Evolutionary conservation across 148 eudicot species (phyloP), one percentile per base, ranked within the genome.

Genomic region (Suaeda aralocaspica): DNA sequence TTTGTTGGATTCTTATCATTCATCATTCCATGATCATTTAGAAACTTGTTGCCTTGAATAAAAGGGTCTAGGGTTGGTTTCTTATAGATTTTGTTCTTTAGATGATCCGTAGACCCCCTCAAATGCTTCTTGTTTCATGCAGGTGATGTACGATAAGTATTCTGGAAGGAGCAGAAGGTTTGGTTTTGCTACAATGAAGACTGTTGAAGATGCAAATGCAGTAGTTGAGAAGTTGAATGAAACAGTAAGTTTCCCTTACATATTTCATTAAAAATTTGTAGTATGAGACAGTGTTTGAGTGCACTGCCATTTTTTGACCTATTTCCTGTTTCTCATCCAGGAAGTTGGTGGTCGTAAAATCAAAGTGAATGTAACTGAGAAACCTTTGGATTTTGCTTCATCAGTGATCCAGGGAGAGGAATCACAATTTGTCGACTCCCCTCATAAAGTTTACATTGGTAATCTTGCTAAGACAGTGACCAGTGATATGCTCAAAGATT

Each of bases 61-160:
- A 11, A 46, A 2, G 41, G 41, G 3, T 30, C 24, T 31, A 5
- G 41, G 31, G 42, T 59, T 50, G 21, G 12, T 30, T 8, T 18
- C 5, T 59, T 59, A 6, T 30, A 59, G 34, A 13, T 15, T 34
- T 13, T 57, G 3, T 56, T 12, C 2, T 53, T 53, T 59, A 59
- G 33, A 9, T 25, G 2, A 56, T 56, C 33, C 60, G 21, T 15
- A 14, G 53, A 15, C 55, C 10, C 55, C 34, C 12, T 29, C 7
- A 15, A 64, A 6, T 22, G 14, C 3, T 9, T 46, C 36, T 19
- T 64, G 46, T n/a, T 39, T 51, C 36, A 39, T 72, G 56, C 75
- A 93, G 98, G 92, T 93, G 46, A 93, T 93, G 95, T 90, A 85
- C 71, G 95, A 93, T 66, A 93, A 93, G 72, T 88, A 81, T 80